Evolutionary conservation across 257 asterid genomes (phyloP), one percentile per base, ranked within the genome.

Genomic region (Plantago elongata): DNA sequence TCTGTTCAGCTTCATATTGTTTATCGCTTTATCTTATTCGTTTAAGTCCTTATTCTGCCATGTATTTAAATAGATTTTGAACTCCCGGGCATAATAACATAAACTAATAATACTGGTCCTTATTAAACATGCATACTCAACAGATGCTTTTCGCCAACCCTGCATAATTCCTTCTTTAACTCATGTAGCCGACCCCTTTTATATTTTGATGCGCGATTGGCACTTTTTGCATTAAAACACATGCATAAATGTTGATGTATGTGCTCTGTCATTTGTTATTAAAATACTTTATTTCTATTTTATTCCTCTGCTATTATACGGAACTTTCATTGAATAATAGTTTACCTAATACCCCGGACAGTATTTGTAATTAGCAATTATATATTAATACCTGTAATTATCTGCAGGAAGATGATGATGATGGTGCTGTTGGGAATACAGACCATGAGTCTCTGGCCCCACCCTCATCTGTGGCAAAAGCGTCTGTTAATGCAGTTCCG

Each of bases 371-470:
- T 43, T 67, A 66, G 48, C 5, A 6, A 42, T 60, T 9, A 51
- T 48, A 54, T 47, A 44, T 9, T 42, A 54, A 4, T 11, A 34
- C 27, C 69, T 62, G 50, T 55, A 60, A 54, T 60, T 75, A 67
- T 61, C 57, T 64, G 82, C 87, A 80, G 96, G 95, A 67, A 60
- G 67, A 78, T 30, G 75, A 69, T 60, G 62, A 74, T 66, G 64
- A 47, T 60, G 75, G 40, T 34, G 40, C 75, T 51, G 63, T 51
- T 11, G 78, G 66, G 65, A 70, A 74, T 40, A 65, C 73, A 43
- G 74, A 45, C 17, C 54, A 38, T 37, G 74, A 65, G 50, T 47
- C 50, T 62, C 54, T 65, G 56, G 75, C 14, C 48, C 65, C 73
- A 64, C 78, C 68, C 49, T 40, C 69, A 27, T 69, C 83, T 48